A percentile compares a stretch with the other conserved stretches of the same genome.
Conservation (phyloP, 306 rosid genomes). For the Quercus ilex region DNA sequence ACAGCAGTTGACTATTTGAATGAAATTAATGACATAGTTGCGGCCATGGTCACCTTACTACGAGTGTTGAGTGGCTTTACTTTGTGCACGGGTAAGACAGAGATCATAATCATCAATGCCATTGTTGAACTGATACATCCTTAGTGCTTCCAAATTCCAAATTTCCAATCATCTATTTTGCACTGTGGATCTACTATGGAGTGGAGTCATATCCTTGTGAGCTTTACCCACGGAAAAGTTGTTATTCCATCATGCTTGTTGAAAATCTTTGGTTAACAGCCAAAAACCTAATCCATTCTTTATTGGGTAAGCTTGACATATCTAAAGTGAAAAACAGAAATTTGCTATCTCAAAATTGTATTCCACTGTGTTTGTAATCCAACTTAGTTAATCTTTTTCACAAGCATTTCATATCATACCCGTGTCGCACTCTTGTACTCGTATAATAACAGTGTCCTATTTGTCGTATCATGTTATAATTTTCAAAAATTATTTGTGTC, state of each 20-base stretch:
- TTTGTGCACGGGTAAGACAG: neutral
- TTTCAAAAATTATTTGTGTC: too few relatives aligned
- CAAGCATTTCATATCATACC: too few relatives aligned
- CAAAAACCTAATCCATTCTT: neutral
- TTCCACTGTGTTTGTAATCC: too few relatives aligned
- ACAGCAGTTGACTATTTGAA: too few relatives aligned
- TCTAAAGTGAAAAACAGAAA: neutral
- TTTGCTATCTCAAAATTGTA: neutral
- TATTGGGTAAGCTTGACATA: neutral
- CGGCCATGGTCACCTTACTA: neutral
- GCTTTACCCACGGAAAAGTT: neutral
- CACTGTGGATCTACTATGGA: neutral
- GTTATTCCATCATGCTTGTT: neutral
- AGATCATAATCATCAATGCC: neutral
- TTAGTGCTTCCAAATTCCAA: neutral
- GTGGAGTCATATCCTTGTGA: neutral
- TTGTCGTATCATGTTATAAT: too few relatives aligned
- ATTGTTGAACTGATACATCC: neutral
- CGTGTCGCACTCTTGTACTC: too few relatives aligned
- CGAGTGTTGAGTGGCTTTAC: neutral
- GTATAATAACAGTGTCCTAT: too few relatives aligned
- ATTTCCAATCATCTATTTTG: neutral
- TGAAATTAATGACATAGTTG: neutral
- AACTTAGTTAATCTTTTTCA: neutral
- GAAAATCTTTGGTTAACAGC: neutral